A percentile compares a stretch with the other conserved stretches of the same genome.
phyloP scores from a whole-genome alignment of 2,329 filamentous ascomycete species.

The Fusarium nelsonii region DNA sequence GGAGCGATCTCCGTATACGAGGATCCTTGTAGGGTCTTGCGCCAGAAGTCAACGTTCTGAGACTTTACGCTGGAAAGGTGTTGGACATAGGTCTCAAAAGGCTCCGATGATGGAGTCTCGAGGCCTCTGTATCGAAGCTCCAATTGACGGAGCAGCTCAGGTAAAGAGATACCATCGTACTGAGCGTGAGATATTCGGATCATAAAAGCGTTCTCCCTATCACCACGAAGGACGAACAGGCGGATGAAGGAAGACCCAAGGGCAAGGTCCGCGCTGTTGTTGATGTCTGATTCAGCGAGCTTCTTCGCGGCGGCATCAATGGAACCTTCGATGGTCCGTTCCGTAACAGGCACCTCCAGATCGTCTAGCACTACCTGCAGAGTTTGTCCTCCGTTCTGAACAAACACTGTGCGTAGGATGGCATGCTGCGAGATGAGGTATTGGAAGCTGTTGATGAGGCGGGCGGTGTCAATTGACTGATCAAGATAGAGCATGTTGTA shows the following conservation, averaged over 20 bases:
- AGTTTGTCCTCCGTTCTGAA: conserved; percentile 23
- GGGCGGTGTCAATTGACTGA: conserved; percentile 35
- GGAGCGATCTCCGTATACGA: conserved; percentile 40
- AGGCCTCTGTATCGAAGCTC: conserved; percentile 54
- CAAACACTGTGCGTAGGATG: conserved; percentile 47
- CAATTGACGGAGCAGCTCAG: conserved; percentile 57
- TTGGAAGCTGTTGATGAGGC: conserved; percentile 40
- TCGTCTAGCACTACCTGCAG: conserved; percentile 44
- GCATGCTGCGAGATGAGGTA: conserved; percentile 41
- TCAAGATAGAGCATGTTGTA: conserved; percentile 50
- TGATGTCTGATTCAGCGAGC: conserved; percentile 30
- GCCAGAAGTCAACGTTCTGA: conserved; percentile 38
- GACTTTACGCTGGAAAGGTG: conserved; percentile 12
- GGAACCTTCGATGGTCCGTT: conserved; percentile 12
- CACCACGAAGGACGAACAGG: conserved; percentile 36
- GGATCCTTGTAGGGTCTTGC: conserved; percentile 35
- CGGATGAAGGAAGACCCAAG: conserved; percentile 37
- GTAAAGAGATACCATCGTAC: conserved; percentile 63
- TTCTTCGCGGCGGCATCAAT: conserved; percentile 38
- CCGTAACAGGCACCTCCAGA: conserved; percentile 32
- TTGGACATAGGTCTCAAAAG: conserved; percentile 40
- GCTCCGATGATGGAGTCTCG: conserved; percentile 31
- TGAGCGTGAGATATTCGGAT: conserved; percentile 61
- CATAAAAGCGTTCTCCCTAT: conserved; percentile 41
- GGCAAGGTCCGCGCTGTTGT: conserved; percentile 22